These are phyloP conservation scores for Quercus tomentella DNA, from an alignment of 331 rosid genomes.

Conservation along the genomic window DNA sequence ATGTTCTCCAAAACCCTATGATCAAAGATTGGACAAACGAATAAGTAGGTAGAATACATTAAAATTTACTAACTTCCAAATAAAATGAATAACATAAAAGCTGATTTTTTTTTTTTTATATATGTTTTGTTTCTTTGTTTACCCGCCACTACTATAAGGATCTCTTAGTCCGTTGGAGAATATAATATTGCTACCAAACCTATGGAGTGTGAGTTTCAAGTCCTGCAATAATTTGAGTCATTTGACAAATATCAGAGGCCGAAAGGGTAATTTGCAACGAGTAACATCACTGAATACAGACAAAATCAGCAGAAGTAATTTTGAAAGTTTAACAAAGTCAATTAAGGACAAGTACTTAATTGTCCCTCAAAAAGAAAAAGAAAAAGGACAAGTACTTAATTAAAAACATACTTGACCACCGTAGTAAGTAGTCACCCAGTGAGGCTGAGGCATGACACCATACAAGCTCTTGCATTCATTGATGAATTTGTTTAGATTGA, in stretches of 20 bases:
- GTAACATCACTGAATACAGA: background rate
- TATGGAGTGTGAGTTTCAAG: constrained; percentile 22
- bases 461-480: constrained; percentile 33
- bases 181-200: constrained; percentile 61
- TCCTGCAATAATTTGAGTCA: background rate
- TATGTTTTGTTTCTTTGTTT: background rate
- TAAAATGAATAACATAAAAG: background rate
- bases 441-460: constrained; percentile 68
- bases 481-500: constrained; percentile 23
- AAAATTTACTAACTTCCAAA: background rate
- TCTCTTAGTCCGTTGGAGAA: constrained; percentile 75
- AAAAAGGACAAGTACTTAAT: too few relatives aligned
- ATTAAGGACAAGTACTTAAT: background rate
- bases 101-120: background rate
- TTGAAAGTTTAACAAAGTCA: background rate
- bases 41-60: background rate
- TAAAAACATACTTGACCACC: constrained; percentile 62
- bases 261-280: background rate
- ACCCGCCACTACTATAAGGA: constrained; percentile 68
- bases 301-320: background rate
- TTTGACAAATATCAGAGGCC: background rate
- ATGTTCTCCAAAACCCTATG: constrained; percentile 61
- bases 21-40: background rate
- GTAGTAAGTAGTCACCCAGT: constrained; percentile 79
- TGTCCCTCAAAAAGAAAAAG: too few relatives aligned